Base-by-base conservation (phyloP, 2,329 filamentous ascomycete species). In the Aspergillus candidus region DNA sequence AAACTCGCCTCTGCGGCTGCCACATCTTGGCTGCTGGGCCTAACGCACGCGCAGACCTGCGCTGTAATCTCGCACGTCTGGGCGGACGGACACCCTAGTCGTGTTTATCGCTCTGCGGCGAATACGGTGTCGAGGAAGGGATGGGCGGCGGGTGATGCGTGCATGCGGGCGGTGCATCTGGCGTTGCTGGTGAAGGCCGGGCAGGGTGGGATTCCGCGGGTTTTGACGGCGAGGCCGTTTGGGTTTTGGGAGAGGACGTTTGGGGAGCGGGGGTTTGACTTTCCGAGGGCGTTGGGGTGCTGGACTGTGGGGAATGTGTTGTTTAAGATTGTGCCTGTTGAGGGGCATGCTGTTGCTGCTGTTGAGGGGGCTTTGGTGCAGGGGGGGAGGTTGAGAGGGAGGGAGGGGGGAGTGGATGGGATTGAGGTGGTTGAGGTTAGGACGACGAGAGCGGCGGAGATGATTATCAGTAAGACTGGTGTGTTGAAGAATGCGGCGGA, bases 81-180 rank as follows among this genome's bases (percentile, higher is more conserved):
- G 63, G 59, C 65, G 43, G 69, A 72, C 37, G 63, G 63, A 3
- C 57, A 62, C 31, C 62, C 68, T 2, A 56, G 61, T 4, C 59
- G 68, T 6, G 47, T 57, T 1, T 72, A 61, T 38, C 58, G 68
- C 1, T 56, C 60, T 30, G 53, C 52, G 0, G 47, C 54, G 4
- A 71, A 70, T 41, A 57, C 68, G 0, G 58, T 58, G 1, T 60
- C 67, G 1, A 57, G 68, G 1, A 72, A 72, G 48, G 69, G 68
- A 0, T 72, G 69, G 70, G 67, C 68, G 2, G 68, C 59, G 0
- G 69, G 66, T 1, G 66, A 70, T 50, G 67, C 69, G 1, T 63
- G 63, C 30, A 66, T 64, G 52, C 58, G 66, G 22, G 69, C 67
- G 6, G 63, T 71, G 4, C 65, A 70, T 17, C 50, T 71, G 11